Evolutionary conservation across 306 rosid genomes (phyloP).

Genomic region (Casuarina cunninghamiana): DNA sequence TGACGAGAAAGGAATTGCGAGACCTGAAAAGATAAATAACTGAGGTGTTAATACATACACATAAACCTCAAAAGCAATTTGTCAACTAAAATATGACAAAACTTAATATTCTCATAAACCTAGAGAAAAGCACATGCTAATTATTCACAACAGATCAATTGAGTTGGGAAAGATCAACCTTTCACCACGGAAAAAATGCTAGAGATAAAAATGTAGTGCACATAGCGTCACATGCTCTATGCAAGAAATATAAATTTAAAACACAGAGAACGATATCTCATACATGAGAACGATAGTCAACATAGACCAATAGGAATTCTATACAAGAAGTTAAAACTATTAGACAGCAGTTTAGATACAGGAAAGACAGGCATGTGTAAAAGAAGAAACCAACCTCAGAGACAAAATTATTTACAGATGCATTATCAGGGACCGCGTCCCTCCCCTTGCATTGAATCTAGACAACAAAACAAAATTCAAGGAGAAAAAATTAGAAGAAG

Average conservation of each 20-base stretch:
- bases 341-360: slow-evolving; percentile 21
- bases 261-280: neutral
- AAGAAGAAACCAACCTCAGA: slow-evolving; percentile 74
- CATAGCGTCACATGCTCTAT: neutral
- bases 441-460: slow-evolving; percentile 97
- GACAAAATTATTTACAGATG: slow-evolving; percentile 83
- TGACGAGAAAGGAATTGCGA: slow-evolving; percentile 78
- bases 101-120: neutral
- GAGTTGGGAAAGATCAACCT: neutral
- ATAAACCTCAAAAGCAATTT: neutral
- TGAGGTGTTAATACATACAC: slow-evolving; percentile 9
- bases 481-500: slow-evolving; percentile 16
- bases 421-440: slow-evolving; percentile 88
- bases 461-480: slow-evolving; percentile 36
- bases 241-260: neutral
- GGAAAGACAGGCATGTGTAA: slow-evolving; percentile 14
- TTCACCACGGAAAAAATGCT: neutral
- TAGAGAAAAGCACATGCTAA: neutral
- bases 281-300: neutral
- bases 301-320: neutral
- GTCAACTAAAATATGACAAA: neutral
- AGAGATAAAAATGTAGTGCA: neutral
- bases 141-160: neutral
- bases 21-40: slow-evolving; percentile 56
- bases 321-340: slow-evolving; percentile 10